Evolutionary conservation across 2,329 filamentous ascomycete genomes (phyloP).

Genomic region (Gaeumannomyces sp.): DNA sequence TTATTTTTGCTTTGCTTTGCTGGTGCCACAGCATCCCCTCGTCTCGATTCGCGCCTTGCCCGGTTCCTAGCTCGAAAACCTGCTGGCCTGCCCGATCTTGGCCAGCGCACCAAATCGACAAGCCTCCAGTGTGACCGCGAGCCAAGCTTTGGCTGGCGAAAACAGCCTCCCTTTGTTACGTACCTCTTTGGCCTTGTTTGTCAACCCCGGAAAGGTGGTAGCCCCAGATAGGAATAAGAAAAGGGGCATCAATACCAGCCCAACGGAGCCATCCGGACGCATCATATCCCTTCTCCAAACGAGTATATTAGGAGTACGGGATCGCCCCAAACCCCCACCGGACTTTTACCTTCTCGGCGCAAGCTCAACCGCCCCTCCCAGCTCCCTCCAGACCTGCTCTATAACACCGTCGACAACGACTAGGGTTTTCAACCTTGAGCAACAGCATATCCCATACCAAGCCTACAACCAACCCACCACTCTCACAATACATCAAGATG

Average conservation of each 20-base stretch:
- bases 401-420: background rate
- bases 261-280: background rate
- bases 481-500: background rate
- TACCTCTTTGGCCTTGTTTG: background rate
- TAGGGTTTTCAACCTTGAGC: background rate
- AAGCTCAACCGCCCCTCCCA: background rate
- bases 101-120: background rate
- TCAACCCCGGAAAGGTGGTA: background rate
- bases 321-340: background rate
- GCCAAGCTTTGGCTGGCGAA: background rate
- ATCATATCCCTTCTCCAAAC: background rate
- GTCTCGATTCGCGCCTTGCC: background rate
- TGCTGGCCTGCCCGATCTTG: background rate
- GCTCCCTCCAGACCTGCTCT: background rate
- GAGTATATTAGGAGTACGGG: background rate
- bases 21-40: background rate
- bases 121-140: background rate
- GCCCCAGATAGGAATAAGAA: background rate
- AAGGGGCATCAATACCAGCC: background rate
- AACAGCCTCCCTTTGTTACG: background rate
- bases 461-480: background rate
- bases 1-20: background rate
- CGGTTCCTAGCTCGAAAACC: background rate
- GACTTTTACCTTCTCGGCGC: background rate
- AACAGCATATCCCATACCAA: background rate